Evolutionary conservation across 768 basidiomycete genomes (phyloP), one percentile per base, ranked within the genome.

Genomic region (Rhodotorula sphaerocarpa): DNA sequence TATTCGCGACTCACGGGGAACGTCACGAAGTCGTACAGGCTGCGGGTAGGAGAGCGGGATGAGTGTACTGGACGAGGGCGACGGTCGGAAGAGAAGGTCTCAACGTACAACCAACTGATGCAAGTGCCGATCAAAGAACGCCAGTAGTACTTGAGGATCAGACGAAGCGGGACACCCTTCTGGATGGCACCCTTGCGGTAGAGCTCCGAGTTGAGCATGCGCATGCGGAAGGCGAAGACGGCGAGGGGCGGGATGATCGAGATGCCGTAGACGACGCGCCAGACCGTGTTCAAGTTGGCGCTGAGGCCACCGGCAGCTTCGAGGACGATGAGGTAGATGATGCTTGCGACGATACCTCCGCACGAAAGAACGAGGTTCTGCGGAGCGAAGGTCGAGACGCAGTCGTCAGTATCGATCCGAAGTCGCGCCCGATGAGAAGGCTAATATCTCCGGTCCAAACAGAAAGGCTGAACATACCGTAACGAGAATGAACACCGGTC

Each of bases 401-500:
- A 39, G 20, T 44, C 43, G 12, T 7, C 10, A 11, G 44, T 3
- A 5, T 21, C 12, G 20, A 44, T 7, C 7, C 7, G 16, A 50
- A 23, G 25, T 23, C 7, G 21, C 43, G 43, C 43, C 43, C 23
- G 7, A 6, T 15, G 43, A 7, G 25, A 36, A 1, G 50, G 36
- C 15, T 5, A 27, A n/a, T n/a, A n/a, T n/a, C n/a, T n/a, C n/a
- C n/a, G n/a, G n/a, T n/a, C 0, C 9, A 3, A 5, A 31, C 20
- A 42, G 21, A 31, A 15, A 41, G 28, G 41, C 31, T 20, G 39
- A 30, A 74, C 79, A 60, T 70, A 85, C 20, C 84, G 86, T 61
- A 23, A 64, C 85, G 80, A 87, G 81, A 71, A 86, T 83, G 74
- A 87, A 86, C 25, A 84, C 81, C 66, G 84, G 83, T 1, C 86